Base-by-base conservation (phyloP, 495 filamentous ascomycete genomes). In the Penicillium pulvis region DNA sequence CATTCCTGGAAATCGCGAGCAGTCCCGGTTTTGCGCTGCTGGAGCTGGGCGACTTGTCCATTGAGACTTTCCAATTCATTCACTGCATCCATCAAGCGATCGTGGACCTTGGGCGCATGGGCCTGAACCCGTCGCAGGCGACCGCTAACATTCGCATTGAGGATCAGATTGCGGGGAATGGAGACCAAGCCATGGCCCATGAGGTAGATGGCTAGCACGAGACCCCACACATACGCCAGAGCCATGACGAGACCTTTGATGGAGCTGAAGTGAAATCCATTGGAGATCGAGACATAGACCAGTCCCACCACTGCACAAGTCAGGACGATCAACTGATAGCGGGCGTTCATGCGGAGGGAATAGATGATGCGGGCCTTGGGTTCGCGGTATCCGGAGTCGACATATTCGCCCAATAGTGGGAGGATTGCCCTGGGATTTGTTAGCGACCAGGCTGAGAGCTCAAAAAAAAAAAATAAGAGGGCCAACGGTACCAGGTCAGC, bases 101-200 rank as follows among this genome's bases (percentile, higher is more conserved):
- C 94, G 68, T 96, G 90, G 4, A 91, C 74, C 63, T 81, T 87
- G 12, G 93, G 91, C 6, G 94, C 94, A 57, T 88, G 82, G 3
- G 82, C 75, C 67, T 98, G 92, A 19, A 97, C 76, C 30, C 87
- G 79, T 53, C 85, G 84, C 43, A 98, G 68, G 48, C 86, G 83
- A 47, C 82, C 83, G 65, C 87, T 88, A 51, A 89, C 81, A 62
- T 86, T 89, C 14, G 91, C 86, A 64, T 89, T 89, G 46, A 86
- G 84, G 67, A 92, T 87, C 1, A 98, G 72, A 17, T 83, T 82
- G 62, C 93, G 83, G 6, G 94, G 94, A 47, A 98, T 89, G 12
- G 94, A 88, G 43, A 98, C 94, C 39, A 98, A 78, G 10, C 94
- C 94, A 64, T 98, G 93, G 7, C 94, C 94, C 94, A 98, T 97